These are phyloP conservation scores for Balansia obtecta DNA, from an alignment of 2,329 filamentous ascomycete genomes.

Conservation along the genomic window DNA sequence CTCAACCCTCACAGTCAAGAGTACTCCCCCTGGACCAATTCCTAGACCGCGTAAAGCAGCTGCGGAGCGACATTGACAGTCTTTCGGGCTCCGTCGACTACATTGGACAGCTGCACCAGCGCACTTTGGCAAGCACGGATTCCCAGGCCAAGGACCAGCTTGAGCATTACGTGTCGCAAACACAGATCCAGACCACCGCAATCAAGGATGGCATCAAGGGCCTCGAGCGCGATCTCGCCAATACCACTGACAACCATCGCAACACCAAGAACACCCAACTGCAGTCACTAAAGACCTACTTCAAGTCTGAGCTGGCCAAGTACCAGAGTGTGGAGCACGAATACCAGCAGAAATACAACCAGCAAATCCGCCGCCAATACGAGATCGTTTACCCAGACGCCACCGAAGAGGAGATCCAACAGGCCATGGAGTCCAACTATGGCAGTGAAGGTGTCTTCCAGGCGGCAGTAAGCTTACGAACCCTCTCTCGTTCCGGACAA, in stretches of 20 bases:
- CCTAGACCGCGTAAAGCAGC: slow-evolving; percentile 51
- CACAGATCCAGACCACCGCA: slow-evolving; percentile 58
- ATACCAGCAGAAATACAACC: slow-evolving; percentile 59
- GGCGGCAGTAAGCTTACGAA: slow-evolving; percentile 55
- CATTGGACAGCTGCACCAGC: slow-evolving; percentile 60
- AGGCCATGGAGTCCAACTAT: slow-evolving; percentile 61
- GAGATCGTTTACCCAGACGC: slow-evolving; percentile 72
- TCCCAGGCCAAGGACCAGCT: slow-evolving; percentile 41
- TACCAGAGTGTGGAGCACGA: slow-evolving; percentile 60
- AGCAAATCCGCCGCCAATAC: slow-evolving; percentile 71
- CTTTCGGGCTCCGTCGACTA: slow-evolving; percentile 55
- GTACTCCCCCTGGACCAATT: slow-evolving; percentile 52
- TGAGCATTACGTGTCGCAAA: slow-evolving; percentile 55
- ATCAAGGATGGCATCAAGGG: slow-evolving; percentile 72
- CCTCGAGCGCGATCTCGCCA: slow-evolving; percentile 57
- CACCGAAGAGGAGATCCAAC: slow-evolving; percentile 56
- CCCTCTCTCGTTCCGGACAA: neutral
- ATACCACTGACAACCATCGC: slow-evolving; percentile 46
- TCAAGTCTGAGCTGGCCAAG: slow-evolving; percentile 57
- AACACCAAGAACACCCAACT: slow-evolving; percentile 59
- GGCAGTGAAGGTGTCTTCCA: slow-evolving; percentile 72
- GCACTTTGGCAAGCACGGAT: slow-evolving; percentile 55
- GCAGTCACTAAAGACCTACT: slow-evolving; percentile 56
- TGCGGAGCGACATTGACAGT: slow-evolving; percentile 54
- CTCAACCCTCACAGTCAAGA: slow-evolving; percentile 8